These are phyloP conservation scores for Clavispora carvajalis DNA, from an alignment of 805 yeast genomes.

Conservation along the genomic window DNA sequence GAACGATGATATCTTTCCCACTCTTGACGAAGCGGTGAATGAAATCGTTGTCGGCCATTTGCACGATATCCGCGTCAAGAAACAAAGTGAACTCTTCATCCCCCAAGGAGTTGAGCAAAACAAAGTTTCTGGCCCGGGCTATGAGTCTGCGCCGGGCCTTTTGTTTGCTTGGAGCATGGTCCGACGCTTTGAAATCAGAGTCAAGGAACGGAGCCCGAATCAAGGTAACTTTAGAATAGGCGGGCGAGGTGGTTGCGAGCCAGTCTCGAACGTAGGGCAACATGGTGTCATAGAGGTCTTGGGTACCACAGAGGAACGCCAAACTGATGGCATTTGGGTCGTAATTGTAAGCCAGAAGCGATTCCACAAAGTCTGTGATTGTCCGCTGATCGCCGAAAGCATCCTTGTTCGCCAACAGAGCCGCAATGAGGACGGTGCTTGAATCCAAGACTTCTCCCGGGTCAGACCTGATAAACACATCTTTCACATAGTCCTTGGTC, in stretches of 20 bases:
- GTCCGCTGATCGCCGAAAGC: constrained; percentile 34
- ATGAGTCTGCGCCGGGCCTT: constrained; percentile 30
- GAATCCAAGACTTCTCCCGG: not conserved
- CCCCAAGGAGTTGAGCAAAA: constrained; percentile 22
- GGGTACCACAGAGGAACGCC: constrained; percentile 29
- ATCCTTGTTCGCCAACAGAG: constrained; percentile 22
- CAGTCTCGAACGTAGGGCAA: constrained; percentile 14
- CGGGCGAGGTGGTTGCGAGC: constrained; percentile 1
- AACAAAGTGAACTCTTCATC: constrained; percentile 30
- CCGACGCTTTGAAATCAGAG: constrained; percentile 6
- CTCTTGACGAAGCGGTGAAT: constrained; percentile 23
- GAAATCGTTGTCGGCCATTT: constrained; percentile 21
- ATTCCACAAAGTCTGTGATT: constrained; percentile 28
- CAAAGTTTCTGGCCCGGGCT: constrained; percentile 34
- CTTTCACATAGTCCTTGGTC: not conserved
- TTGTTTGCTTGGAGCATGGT: constrained; percentile 19
- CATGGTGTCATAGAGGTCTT: constrained; percentile 20
- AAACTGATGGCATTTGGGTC: constrained; percentile 15
- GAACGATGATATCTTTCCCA: constrained; percentile 32
- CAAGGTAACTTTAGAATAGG: constrained; percentile 10
- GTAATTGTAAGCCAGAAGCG: constrained; percentile 24
- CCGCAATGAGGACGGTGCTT: constrained; percentile 14
- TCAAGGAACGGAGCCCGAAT: constrained; percentile 12
- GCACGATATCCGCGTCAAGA: constrained; percentile 32
- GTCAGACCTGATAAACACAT: constrained; percentile 1